Evolutionary conservation across 192 early-diverging fungal genomes (phyloP), one percentile per base, ranked within the genome.

Genomic region (Umbelopsis sp.): DNA sequence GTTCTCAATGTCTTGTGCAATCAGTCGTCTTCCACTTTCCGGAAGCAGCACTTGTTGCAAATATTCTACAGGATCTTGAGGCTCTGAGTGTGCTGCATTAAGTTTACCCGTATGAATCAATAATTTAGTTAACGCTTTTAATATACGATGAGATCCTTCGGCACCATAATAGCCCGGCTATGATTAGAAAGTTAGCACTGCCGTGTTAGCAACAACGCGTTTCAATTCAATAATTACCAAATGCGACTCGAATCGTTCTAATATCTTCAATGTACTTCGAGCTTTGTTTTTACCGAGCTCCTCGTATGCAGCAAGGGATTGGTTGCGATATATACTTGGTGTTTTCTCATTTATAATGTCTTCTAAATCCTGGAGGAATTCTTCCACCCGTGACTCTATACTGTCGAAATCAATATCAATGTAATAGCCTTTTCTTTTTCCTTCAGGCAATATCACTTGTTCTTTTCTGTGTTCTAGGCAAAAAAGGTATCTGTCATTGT

Each of bases 141-240:
- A 50, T 6, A 87, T 73, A 13, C 68, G 65, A 2, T 68, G 68
- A 10, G 82, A 67, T 0, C 86, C 86, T 53, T 81, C 80, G 3
- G 84, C 74, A 7, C 86, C 86, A 74, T 87, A 87, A 45, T 87
- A 87, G 11, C 86, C 86, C 18, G 86, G 83, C 80, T 83, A 52
- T 18, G 55, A 33, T 2, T 16, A 49, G 55, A 12, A 61, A 3
- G 55, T 61, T 61, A 61, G 30, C 44, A 25, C 22, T 33, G 13
- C 7, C 11, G 23, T 25, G n/a, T 30, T 21, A 69, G 44, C 25
- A 25, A 2, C 11, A 6, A 52, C 6, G 12, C 58, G 18, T 18
- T 44, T 20, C 18, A 12, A 44, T 47, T 0, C 9, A 58, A 16
- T 15, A 55, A 22, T 68, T 78, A 86, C 84, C 73, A 80, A 52